Evolutionary conservation across 805 yeast genomes (phyloP), one percentile per base, ranked within the genome.

Genomic region (Starmerella etchellsii): DNA sequence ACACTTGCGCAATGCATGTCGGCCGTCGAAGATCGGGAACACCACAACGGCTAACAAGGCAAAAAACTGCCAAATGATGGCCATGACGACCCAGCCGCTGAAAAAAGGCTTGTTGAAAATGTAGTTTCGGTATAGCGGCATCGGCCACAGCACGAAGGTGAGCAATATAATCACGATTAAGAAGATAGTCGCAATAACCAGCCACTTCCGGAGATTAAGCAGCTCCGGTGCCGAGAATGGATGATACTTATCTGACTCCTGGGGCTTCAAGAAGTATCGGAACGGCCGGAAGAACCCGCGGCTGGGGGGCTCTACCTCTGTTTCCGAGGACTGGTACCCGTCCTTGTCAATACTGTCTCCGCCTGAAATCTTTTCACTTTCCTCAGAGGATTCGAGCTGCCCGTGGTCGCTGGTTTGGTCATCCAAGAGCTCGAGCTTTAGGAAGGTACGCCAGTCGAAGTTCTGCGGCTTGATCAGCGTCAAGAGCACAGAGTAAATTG

Each of bases 121-220:
- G 55, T 84, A 84, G 3, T 71, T 68, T 23, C 94, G 95, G 58
- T 78, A 83, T 91, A 84, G 78, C 49, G 95, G 94, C 84, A 84
- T 80, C 54, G 95, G 95, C 88, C 91, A 83, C 25, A 84, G 54
- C 25, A 85, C 69, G 26, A 84, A 61, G 35, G 83, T 63, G 36
- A 77, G 67, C 9, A 82, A 49, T 5, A 82, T 74, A 50, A 81
- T 66, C 31, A 70, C 61, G 2, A 72, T 58, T 56, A 85, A 78
- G 32, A 80, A 62, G 41, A 62, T 62, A 27, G 71, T 69, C 1
- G 87, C 88, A 31, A 64, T 62, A 51, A 70, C 76, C 37, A 81
- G 69, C 8, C 81, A 75, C 52, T 63, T 70, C 37, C 61, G 59
- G 47, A 83, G 68, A 29, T 37, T 42, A 20, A 39, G 27, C 30